Base-by-base conservation (phyloP, 192 early-diverging fungal species). In the Lobosporangium transversale region DNA sequence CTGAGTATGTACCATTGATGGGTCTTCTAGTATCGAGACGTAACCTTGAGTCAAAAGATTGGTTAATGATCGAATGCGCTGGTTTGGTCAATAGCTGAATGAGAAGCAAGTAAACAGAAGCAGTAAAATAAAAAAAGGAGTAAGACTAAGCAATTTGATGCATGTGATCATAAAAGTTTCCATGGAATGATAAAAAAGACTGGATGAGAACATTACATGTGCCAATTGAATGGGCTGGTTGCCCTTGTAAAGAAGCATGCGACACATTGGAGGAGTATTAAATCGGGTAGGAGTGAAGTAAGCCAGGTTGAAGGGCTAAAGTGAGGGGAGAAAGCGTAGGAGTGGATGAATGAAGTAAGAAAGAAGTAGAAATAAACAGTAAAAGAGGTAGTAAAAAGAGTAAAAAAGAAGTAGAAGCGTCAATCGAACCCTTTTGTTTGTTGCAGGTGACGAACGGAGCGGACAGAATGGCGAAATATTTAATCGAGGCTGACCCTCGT, bases 1-100 rank as follows among this genome's bases (percentile, higher is more conserved):
- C 33, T 21, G 20, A 56, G 37, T 29, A 21, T 4, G 53, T 86
- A 86, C 86, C 91, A 80, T 93, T 93, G 66, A 91, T 84, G 2
- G 88, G 84, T 69, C 86, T 73, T 55, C 84, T 47, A 31, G 65
- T 67, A 75, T 93, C 90, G 5, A 93, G 64, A 40, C 88, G 86
- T 43, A 93, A 76, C 70, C 85, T 86, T 57, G 85, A 89, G 78
- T 90, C 90, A 70, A 91, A 89, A 53, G 91, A 91, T 76, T 93
- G 92, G 79, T 91, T 91, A 47, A 93, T 91, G 37, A 93, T 93
- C 24, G 91, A 93, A 55, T 93, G 90, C 2, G 86, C 86, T 0
- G 92, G 92, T 53, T 89, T 87, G 0, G 90, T 91, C 24, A 93
- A 78, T 49, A 93, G 79, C 84, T 86, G 43, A 53, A 12, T 5